Evolutionary conservation across 2,329 filamentous ascomycete species (phyloP).

Genomic region (Cytospora schulzeri): DNA sequence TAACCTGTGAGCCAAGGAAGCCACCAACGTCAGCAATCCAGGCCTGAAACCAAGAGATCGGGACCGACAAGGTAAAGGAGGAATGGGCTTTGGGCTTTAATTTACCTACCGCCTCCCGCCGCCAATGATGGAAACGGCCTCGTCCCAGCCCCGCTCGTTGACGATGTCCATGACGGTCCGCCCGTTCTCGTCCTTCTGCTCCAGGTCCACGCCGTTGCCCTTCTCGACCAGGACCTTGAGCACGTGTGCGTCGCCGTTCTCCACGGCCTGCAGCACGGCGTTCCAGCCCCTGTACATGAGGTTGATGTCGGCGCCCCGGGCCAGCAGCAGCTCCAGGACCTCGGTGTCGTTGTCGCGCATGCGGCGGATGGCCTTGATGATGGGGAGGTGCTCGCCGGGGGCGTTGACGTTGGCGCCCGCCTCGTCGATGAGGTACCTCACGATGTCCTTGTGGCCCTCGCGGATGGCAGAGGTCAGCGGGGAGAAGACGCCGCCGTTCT

Average conservation of each 20-base stretch:
- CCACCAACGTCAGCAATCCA: not conserved
- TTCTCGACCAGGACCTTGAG: conserved; percentile 52
- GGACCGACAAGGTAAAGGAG: no score
- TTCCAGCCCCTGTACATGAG: conserved; percentile 68
- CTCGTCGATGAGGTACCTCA: conserved; percentile 61
- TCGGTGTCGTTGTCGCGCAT: conserved; percentile 58
- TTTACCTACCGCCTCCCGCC: conserved; percentile 28
- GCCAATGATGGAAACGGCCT: conserved; percentile 52
- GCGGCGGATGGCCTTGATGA: conserved; percentile 69
- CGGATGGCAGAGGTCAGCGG: conserved; percentile 68
- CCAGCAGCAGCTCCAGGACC: conserved; percentile 64
- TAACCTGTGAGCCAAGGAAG: conserved; percentile 12
- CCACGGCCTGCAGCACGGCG: conserved; percentile 65
- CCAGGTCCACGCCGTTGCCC: conserved; percentile 31
- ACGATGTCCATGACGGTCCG: conserved; percentile 58
- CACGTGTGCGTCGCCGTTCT: conserved; percentile 61
- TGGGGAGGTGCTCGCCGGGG: conserved; percentile 70
- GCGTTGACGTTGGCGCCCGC: conserved; percentile 66
- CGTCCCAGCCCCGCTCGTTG: conserved; percentile 58
- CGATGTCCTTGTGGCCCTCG: conserved; percentile 63
- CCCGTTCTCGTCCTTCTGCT: conserved; percentile 33
- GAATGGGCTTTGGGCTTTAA: no score
- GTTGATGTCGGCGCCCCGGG: conserved; percentile 68
- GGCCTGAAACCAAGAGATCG: no score
- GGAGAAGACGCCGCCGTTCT: conserved; percentile 73